Evolutionary conservation across 345 rosid species (phyloP), one percentile per base, ranked within the genome.

Genomic region (Rhizophora mangle): DNA sequence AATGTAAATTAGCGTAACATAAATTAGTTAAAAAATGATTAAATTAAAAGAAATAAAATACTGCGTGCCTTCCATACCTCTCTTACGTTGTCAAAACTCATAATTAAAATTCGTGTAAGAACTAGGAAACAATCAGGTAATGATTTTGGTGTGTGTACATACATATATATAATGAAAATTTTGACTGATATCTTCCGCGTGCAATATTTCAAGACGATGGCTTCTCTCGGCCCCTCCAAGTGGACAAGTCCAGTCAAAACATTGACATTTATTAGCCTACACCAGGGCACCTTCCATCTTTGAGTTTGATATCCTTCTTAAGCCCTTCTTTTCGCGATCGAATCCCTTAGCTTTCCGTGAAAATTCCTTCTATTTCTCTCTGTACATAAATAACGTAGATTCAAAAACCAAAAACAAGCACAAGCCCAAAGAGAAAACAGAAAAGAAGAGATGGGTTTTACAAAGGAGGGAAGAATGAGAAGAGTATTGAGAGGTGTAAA

Each of bases 391-490:
- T 60, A 59, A 26, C 39, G 11, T 1, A 43, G 31, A 36, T 18
- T 47, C 36, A 22, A 26, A 55, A 55, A 55, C 56, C 22, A 26
- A 36, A 47, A 39, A 29, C 2, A n/a, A 9, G 29, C 13, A 46
- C 19, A 26, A 36, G 43, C 0, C 29, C 3, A 22, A 7, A 18
- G 29, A 30, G 26, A n/a, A 58, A 13, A 3, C 32, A 26, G 29
- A 24, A 54, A 51, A 18, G 8, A 20, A 49, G 59, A 66, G 67
- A 92, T 91, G 98, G 97, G 92, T 27, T 84, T 77, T 47, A 49
- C 81, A 4, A 91, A 91, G 72, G 98, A 94, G 66, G 93, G 84
- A 80, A 76, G 64, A 78, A 67, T 82, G 29, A 81, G 62, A 32
- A 72, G 74, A 65, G 68, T 84, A 43, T 71, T 80, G 71, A 82